phyloP scores from a whole-genome alignment of 2,329 filamentous ascomycete genomes.

The Monilinia vaccinii-corymbosi region DNA sequence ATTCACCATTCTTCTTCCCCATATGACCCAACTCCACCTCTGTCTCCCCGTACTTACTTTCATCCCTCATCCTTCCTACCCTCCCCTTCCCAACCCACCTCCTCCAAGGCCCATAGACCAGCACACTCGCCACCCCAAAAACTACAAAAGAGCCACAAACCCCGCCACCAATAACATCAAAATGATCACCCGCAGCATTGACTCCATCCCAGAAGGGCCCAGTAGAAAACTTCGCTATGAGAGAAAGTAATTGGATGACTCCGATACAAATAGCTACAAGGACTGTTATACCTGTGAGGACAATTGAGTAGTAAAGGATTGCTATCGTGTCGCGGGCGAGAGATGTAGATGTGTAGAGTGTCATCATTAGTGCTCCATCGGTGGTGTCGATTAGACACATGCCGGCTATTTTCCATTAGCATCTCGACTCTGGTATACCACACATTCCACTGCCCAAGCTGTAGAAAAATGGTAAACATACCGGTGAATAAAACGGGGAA shows the following conservation, averaged over 20 bases:
- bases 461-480: constrained; percentile 31
- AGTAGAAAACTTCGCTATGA: constrained; percentile 65
- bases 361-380: constrained; percentile 92
- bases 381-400: constrained; percentile 94
- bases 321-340: constrained; percentile 77
- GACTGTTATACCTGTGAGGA: constrained; percentile 30
- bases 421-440: too few species aligned
- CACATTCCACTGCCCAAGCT: too few species aligned
- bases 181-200: constrained; percentile 64
- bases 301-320: constrained; percentile 76
- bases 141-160: constrained; percentile 82
- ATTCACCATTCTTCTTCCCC: not conserved
- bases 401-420: constrained; percentile 46
- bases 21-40: not conserved
- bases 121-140: constrained; percentile 50
- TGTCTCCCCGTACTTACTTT: not conserved
- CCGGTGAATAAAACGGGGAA: constrained; percentile 85
- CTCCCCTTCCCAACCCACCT: constrained; percentile 36
- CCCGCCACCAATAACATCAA: constrained; percentile 74
- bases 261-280: constrained; percentile 56
- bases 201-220: constrained; percentile 91
- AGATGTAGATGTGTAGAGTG: constrained; percentile 72
- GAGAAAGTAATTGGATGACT: constrained; percentile 69
- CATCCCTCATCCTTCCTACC: not conserved
- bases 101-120: constrained; percentile 77